Percentiles rank a stretch among this genome's conserved stretches.
phyloP scores from a whole-genome alignment of 148 eudicot genomes.

The Dianthus caryophyllus region DNA sequence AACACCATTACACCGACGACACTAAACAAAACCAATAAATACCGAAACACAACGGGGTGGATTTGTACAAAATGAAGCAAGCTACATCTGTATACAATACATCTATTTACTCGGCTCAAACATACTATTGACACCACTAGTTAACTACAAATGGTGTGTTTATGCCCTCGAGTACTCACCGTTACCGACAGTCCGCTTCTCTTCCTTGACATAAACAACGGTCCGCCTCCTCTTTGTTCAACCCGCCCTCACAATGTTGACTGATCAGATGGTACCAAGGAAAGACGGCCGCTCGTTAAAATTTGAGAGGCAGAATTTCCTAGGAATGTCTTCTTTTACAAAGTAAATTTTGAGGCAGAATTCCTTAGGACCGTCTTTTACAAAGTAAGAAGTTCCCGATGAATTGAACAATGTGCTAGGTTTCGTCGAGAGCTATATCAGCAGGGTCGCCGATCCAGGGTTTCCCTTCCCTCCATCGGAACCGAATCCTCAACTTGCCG shows the following conservation, averaged over 20 bases:
- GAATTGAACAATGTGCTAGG: slow-evolving; percentile 1
- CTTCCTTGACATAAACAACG: slow-evolving; percentile 8
- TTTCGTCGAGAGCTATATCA: slow-evolving; percentile 70
- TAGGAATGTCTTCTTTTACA: slow-evolving; percentile 9
- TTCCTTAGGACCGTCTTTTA: slow-evolving; percentile 10
- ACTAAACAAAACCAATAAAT: slow-evolving; percentile 16
- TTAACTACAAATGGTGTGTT: slow-evolving; percentile 26
- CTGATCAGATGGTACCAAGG: slow-evolving; percentile 9
- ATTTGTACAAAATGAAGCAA: slow-evolving; percentile 28
- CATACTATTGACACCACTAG: slow-evolving; percentile 21
- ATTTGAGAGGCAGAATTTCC: slow-evolving; percentile 16
- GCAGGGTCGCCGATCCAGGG: slow-evolving; percentile 99
- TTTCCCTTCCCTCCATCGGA: slow-evolving; percentile 92
- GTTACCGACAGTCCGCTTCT: slow-evolving; percentile 13
- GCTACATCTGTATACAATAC: slow-evolving; percentile 14
- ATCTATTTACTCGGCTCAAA: slow-evolving; percentile 26
- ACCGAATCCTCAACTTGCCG: slow-evolving; percentile 85
- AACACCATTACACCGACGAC: background rate
- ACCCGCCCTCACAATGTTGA: slow-evolving; percentile 1
- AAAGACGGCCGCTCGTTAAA: slow-evolving; percentile 20
- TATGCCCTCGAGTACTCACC: slow-evolving; percentile 22
- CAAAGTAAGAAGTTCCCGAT: background rate
- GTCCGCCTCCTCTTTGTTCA: slow-evolving; percentile 8
- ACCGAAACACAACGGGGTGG: slow-evolving; percentile 9
- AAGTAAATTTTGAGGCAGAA: slow-evolving; percentile 15